phyloP scores from a whole-genome alignment of 2,329 filamentous ascomycete genomes.

The Lecanicillium sp. region DNA sequence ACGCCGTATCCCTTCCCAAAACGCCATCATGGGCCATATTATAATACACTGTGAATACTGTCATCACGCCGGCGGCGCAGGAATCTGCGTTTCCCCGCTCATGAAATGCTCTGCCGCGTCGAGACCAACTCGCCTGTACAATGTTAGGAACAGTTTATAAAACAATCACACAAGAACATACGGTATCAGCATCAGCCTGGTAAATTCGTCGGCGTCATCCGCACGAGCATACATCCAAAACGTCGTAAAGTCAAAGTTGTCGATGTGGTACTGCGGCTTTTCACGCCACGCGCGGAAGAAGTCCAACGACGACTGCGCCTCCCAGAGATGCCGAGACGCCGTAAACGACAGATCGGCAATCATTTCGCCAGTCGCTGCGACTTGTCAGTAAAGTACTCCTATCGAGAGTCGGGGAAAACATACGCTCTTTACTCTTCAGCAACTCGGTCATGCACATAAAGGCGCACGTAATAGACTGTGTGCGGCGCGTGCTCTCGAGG shows the following conservation, averaged over 20 bases:
- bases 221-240: slow-evolving; percentile 28
- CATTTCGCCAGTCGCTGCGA: slow-evolving; percentile 13
- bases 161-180: slow-evolving; percentile 17
- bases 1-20: too few relatives aligned
- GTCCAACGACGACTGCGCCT: slow-evolving; percentile 29
- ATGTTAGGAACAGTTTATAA: neutral
- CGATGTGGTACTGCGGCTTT: slow-evolving; percentile 28
- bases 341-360: slow-evolving; percentile 19
- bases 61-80: slow-evolving; percentile 4
- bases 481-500: slow-evolving; percentile 32
- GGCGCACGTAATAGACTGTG: slow-evolving; percentile 23
- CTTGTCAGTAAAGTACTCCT: neutral
- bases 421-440: slow-evolving; percentile 21
- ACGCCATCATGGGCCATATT: too few relatives aligned
- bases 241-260: slow-evolving; percentile 26
- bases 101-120: slow-evolving; percentile 29
- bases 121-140: slow-evolving; percentile 23
- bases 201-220: slow-evolving; percentile 32
- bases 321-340: slow-evolving; percentile 35
- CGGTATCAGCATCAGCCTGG: slow-evolving; percentile 28
- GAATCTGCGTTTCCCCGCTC: slow-evolving; percentile 18
- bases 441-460: slow-evolving; percentile 26
- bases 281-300: slow-evolving; percentile 38
- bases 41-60: too few relatives aligned
- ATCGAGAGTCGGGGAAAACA: too few relatives aligned